Percentiles rank a stretch among this genome's conserved stretches.
Conservation (phyloP, 75 land plant species). For the Cryptomeria japonica region DNA sequence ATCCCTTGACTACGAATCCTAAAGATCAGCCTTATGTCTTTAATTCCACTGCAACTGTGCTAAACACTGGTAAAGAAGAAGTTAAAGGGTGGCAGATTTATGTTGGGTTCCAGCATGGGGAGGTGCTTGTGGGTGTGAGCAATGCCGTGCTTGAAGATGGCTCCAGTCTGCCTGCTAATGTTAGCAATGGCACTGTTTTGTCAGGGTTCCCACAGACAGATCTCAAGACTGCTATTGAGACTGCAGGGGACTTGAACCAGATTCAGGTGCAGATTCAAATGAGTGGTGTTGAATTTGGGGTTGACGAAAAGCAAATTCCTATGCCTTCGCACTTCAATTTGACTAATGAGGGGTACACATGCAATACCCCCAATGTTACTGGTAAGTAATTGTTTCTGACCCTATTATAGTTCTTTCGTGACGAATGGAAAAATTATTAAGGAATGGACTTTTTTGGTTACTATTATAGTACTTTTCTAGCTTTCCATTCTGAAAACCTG, state of each 20-base stretch:
- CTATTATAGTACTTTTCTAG: neutral
- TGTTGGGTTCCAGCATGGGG: slow-evolving; percentile 62
- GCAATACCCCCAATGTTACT: slow-evolving; percentile 31
- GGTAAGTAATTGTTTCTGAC: slow-evolving; percentile 22
- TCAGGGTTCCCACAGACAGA: slow-evolving; percentile 52
- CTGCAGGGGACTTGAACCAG: slow-evolving; percentile 71
- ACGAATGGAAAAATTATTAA: neutral
- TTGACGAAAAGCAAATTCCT: slow-evolving; percentile 39
- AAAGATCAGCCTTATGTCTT: slow-evolving; percentile 80
- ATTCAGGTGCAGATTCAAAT: slow-evolving; percentile 45
- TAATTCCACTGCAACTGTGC: slow-evolving; percentile 38
- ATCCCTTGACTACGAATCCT: slow-evolving; percentile 44
- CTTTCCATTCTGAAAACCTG: neutral
- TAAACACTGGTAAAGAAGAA: slow-evolving; percentile 60
- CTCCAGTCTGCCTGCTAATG: slow-evolving; percentile 50
- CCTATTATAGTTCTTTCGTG: neutral
- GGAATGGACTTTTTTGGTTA: neutral
- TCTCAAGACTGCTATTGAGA: slow-evolving; percentile 74
- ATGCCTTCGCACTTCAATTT: slow-evolving; percentile 71
- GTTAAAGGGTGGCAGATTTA: slow-evolving; percentile 68
- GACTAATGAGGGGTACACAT: slow-evolving; percentile 58
- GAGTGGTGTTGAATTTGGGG: slow-evolving; percentile 80
- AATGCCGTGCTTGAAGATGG: slow-evolving; percentile 55
- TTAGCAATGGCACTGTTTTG: slow-evolving; percentile 53
- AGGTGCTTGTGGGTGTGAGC: slow-evolving; percentile 62